Evolutionary conservation across 208 protist genomes (phyloP), one percentile per base, ranked within the genome.

Genomic region (Borovskyia barvae): DNA sequence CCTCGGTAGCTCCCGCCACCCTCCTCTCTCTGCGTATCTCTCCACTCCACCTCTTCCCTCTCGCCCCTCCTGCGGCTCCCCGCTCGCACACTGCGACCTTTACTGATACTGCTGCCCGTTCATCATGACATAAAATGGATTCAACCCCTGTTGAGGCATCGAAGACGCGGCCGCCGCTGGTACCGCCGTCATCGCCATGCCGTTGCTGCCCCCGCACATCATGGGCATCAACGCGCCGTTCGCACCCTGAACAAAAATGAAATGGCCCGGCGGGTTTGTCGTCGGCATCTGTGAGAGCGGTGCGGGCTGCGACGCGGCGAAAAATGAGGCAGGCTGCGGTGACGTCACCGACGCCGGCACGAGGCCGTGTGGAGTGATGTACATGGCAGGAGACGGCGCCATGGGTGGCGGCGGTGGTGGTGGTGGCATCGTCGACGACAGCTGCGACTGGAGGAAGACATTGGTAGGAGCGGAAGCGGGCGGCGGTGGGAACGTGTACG

Each of bases 201-300:
- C n/a, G 14, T 56, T 30, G 2, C 35, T 17, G 9, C 60, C 60
- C 15, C 52, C 26, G 52, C 39, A 68, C 41, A 68, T 26, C 2
- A 60, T 43, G 26, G 61, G 61, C 52, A 68, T 26, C 17, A 68
- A 29, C 17, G 61, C 36, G 19, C 61, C 61, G 52, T 42, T 68
- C 22, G 61, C 2, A 2, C 45, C 33, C 24, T 52, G 61, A 50
- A 68, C 32, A 29, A 60, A 68, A 22, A 68, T 26, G 14, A 68
- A n/a, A 30, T 56, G 50, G 1, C 50, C 50, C 19, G 50, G 50
- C 5, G 50, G 1, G 8, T 24, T 36, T 40, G 33, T 0, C 47
- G 37, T 52, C 5, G 47, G 47, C 17, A 52, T 36, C n/a, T 25
- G 6, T 15, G 20, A 24, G 24, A 15, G 28, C 17, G 49, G 20